Base-by-base conservation (phyloP, 768 basidiomycete genomes). In the Myochromella boudieri region DNA sequence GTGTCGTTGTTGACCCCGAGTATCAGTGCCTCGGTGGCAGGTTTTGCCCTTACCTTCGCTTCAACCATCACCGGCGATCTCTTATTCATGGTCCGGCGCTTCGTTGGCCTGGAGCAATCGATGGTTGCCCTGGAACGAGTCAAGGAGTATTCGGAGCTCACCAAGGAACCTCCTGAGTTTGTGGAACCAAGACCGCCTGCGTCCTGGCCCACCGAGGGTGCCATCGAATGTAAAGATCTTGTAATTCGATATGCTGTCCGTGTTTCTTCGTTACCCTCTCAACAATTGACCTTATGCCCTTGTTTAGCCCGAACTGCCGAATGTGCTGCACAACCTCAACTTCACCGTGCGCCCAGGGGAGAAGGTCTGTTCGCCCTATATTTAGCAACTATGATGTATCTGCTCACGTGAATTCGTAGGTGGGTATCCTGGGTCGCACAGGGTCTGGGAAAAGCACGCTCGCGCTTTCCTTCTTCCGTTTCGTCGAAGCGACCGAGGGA, bases 61-160 rank as follows among this genome's bases (percentile, higher is more conserved):
- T 79, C 81, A 2, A 85, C 81, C 1, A 79, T 95, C 46, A 85
- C 84, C 1, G 70, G 67, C 34, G 90, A 93, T 59, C 76, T 89
- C 24, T 58, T 87, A 42, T 84, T 86, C 66, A 67, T 85, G 68
- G 84, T 80, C 48, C 56, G 89, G 41, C 78, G 90, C 36, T 92
- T 91, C 52, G 91, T 95, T 22, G 82, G 87, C 15, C 70, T 95
- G 15, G 92, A 97, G 60, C 93, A 97, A 65, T 87, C 87, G 10
- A 93, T 97, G 91, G 93, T 91, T 54, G 85, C 89, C 25, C 68
- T 92, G 27, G 92, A 95, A 63, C 85, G 94, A 42, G 81, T 95
- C 63, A 93, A 93, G 61, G 94, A 95, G 68, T 95, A 87, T 62
- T 87, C 91, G 3, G 88, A 92, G 53, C 66, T 94, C 22, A 63